Evolutionary conservation across 2,329 filamentous ascomycete species (phyloP), one percentile per base, ranked within the genome.

Genomic region (Colletotrichum magnum): DNA sequence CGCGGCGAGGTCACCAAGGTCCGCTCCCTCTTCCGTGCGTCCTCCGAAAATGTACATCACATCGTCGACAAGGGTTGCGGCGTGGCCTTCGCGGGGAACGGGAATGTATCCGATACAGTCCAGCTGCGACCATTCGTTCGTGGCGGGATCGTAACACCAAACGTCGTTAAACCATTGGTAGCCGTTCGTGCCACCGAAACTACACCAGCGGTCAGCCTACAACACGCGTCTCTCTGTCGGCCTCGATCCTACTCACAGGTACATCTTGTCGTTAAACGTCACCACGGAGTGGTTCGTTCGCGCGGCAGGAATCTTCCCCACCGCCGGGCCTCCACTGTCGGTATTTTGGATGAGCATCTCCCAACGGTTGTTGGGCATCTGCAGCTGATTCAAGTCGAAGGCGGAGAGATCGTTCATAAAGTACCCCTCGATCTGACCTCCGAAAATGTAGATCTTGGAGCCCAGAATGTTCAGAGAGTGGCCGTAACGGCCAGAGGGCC

Each of bases 1-100:
- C 1, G 96, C 96, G 2, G 96, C 95, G 51, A 99, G 86, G 79
- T 99, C 96, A 41, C 95, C 96, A 4, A 99, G 84, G 78, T 99
- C 96, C 32, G 91, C 89, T 1, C 96, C 96, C 74, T 98, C 95
- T 77, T 98, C 94, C 0, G 94, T 98, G 69, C 96, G 92, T 52
- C 96, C 96, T 74, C 97, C 97, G 79, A 99, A 99, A 70, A 99
- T 91, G 83, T 99, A 99, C 97, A 99, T 99, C 69, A 98, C 96
- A 78, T 99, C 96, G 78, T 96, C 94, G 51, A 99, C 95, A 21
- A 99, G 85, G 4, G 95, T 92, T 15, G 96, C 94, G 13, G 97
- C 95, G 79, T 99, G 96, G 4, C 96, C 96, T 85, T 99, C 96
- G 70, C 96, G 90, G 18, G 95, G 92, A 2, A 94, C 92, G 1